Evolutionary conservation across 2,329 filamentous ascomycete genomes (phyloP).

Genomic region (Hypoxylon sp.): DNA sequence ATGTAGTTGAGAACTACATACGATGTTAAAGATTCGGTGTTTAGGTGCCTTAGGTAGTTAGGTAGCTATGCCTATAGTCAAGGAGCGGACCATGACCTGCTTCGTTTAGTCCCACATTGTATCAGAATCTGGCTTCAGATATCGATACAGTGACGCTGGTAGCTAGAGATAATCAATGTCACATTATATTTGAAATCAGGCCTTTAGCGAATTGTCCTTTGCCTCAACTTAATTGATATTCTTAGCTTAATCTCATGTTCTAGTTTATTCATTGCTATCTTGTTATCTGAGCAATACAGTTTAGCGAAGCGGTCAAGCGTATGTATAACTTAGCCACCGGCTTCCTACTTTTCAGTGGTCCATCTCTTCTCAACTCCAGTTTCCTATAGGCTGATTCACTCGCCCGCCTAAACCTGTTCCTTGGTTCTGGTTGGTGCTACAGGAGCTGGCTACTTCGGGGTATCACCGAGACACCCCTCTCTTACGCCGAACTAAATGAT

Average conservation of each 20-base stretch:
- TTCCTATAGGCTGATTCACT: no score
- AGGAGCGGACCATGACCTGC: neutral
- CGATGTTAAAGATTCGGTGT: neutral
- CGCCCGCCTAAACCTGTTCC: no score
- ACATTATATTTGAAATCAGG: neutral
- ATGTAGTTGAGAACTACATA: neutral
- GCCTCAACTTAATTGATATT: neutral
- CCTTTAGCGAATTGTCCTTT: neutral
- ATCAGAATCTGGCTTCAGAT: neutral
- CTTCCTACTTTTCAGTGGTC: no score
- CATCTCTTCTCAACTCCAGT: no score
- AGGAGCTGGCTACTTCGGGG: no score
- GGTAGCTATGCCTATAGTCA: neutral
- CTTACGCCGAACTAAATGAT: no score
- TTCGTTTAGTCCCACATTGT: neutral
- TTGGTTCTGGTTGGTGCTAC: no score
- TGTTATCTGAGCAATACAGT: neutral
- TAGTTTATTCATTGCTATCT: neutral
- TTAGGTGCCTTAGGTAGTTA: neutral
- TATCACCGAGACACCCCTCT: no score
- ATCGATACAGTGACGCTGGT: neutral
- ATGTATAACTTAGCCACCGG: no score
- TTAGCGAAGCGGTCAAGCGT: neutral
- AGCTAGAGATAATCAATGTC: neutral
- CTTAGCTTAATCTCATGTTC: neutral